Conservation (phyloP, 2,329 filamentous ascomycete genomes). For the Orbilia oligospora region DNA sequence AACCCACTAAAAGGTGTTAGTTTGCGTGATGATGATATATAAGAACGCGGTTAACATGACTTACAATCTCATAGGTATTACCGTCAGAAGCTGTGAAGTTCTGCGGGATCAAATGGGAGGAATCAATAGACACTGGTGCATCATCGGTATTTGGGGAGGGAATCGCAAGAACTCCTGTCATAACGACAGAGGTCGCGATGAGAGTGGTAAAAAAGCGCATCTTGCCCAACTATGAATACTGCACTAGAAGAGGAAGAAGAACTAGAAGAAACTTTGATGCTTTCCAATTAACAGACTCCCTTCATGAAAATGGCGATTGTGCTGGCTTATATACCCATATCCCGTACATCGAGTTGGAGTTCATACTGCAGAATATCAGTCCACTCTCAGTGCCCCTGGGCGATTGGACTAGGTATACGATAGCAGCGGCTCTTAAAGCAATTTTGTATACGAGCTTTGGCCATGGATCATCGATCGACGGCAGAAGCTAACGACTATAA, state of each 20-base stretch:
- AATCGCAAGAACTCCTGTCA: background rate
- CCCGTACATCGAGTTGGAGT: background rate
- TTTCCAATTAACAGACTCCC: background rate
- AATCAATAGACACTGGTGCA: constrained; percentile 1
- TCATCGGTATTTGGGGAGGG: background rate
- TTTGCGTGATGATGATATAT: background rate
- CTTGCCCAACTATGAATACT: background rate
- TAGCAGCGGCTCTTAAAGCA: background rate
- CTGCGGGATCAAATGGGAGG: constrained; percentile 3
- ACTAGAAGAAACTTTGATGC: background rate
- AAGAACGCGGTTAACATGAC: background rate
- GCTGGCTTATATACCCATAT: constrained; percentile 4
- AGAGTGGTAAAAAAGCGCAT: constrained; percentile 11
- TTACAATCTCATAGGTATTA: constrained; percentile 9
- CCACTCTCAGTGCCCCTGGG: background rate
- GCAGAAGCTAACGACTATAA: background rate
- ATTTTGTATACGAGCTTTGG: background rate
- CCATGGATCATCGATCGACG: background rate
- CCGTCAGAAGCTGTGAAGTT: constrained; percentile 13
- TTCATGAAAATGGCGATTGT: constrained; percentile 13
- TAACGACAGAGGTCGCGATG: background rate
- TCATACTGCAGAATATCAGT: background rate
- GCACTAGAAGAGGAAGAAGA: background rate
- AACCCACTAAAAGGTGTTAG: constrained; percentile 9
- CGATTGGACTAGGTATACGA: constrained; percentile 3